phyloP scores from a whole-genome alignment of 495 filamentous ascomycete genomes.

The Evernia prunastri region DNA sequence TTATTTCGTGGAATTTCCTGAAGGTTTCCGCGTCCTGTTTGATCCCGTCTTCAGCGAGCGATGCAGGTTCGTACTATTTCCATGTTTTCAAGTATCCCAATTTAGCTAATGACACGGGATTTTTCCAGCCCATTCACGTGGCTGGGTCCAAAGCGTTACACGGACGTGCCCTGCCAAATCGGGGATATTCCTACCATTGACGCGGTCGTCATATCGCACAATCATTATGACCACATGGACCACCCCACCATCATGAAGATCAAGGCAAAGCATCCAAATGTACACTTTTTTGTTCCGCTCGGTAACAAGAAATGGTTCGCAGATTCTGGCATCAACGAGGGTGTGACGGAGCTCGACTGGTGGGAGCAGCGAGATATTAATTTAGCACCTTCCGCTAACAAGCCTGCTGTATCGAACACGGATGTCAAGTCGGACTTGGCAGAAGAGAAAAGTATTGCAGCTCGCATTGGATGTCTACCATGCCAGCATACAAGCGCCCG shows the following conservation, averaged over 20 bases:
- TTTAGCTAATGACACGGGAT: background rate
- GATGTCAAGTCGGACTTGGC: conserved; percentile 16
- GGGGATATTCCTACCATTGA: conserved; percentile 79
- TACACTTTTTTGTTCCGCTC: conserved; percentile 81
- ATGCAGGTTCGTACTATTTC: conserved; percentile 58
- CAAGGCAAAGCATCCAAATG: conserved; percentile 63
- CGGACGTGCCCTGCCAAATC: conserved; percentile 68
- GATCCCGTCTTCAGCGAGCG: conserved; percentile 91
- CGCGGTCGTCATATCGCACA: conserved; percentile 85
- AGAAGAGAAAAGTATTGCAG: conserved; percentile 48
- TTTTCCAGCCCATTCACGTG: conserved; percentile 54
- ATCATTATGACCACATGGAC: conserved; percentile 91
- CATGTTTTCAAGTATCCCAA: background rate
- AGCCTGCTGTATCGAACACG: conserved; percentile 16
- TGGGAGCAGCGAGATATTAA: conserved; percentile 78
- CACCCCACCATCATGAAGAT: conserved; percentile 67
- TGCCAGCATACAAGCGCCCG: conserved; percentile 78
- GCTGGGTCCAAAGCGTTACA: conserved; percentile 74
- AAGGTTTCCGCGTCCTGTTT: conserved; percentile 82
- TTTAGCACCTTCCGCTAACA: conserved; percentile 41
- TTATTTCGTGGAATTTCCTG: conserved; percentile 87
- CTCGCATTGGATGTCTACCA: conserved; percentile 74
- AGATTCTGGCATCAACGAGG: conserved; percentile 50
- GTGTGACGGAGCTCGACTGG: conserved; percentile 90
- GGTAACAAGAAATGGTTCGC: conserved; percentile 87